Evolutionary conservation across 2,329 filamentous ascomycete genomes (phyloP).

Genomic region (Scedosporium minutisporum): DNA sequence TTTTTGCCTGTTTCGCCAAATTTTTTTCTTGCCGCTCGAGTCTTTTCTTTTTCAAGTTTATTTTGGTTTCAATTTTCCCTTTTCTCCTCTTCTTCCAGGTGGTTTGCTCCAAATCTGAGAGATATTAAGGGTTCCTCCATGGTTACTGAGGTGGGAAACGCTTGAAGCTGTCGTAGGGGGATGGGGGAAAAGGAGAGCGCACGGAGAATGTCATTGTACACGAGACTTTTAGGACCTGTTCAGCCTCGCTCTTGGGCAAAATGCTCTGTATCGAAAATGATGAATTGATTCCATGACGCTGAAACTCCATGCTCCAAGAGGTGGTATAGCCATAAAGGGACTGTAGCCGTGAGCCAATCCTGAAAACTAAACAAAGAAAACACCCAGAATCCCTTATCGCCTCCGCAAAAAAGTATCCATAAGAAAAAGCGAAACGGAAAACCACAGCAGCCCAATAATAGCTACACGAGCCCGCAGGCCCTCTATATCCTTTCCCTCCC

Average conservation of each 20-base stretch:
- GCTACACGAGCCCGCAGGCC: too few species aligned
- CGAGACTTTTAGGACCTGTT: too few species aligned
- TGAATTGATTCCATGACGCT: not conserved
- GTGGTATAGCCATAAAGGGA: not conserved
- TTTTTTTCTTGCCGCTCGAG: constrained; percentile 1
- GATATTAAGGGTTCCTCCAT: not conserved
- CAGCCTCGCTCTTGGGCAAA: too few species aligned
- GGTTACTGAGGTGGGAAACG: not conserved
- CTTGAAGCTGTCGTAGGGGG: too few species aligned
- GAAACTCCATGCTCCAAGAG: not conserved
- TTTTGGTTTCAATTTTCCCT: not conserved
- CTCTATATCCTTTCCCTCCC: not conserved
- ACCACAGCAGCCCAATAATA: not conserved
- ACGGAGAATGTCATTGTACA: not conserved
- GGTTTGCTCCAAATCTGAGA: too few species aligned
- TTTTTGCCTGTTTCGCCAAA: constrained; percentile 1
- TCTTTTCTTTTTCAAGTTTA: constrained; percentile 3
- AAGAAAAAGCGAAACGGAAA: not conserved
- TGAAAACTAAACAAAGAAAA: not conserved
- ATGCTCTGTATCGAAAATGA: not conserved
- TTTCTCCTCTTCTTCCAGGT: not conserved
- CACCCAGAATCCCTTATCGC: not conserved
- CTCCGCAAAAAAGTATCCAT: not conserved
- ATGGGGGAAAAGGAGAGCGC: not conserved
- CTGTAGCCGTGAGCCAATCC: not conserved